Evolutionary conservation across 495 filamentous ascomycete species (phyloP), one percentile per base, ranked within the genome.

Genomic region (Penicillium lividum): DNA sequence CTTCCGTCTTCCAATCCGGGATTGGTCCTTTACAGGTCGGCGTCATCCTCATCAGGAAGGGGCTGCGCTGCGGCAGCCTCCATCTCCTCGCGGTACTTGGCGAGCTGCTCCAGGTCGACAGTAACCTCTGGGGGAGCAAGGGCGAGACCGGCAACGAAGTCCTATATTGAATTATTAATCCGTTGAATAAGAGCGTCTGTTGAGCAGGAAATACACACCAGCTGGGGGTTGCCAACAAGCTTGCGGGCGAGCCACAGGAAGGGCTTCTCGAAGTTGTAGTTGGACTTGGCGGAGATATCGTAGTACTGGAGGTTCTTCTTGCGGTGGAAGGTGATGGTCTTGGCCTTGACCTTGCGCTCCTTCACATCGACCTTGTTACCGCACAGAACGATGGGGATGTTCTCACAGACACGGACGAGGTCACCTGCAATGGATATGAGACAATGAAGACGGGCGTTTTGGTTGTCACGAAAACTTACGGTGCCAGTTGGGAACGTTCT

Each of bases 241-340:
- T 99, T 98, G 71, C 95, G 87, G 53, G 94, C 95, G 67, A 99
- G 89, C 95, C 95, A 99, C 60, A 99, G 86, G 90, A 99, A 99
- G 59, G 95, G 95, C 87, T 99, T 99, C 89, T 99, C 95, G 81
- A 99, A 99, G 88, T 99, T 99, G 83, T 99, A 99, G 82, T 99
- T 99, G 66, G 92, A 97, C 85, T 99, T 99, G 75, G 95, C 95
- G 48, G 91, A 96, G 74, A 99, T 99, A 63, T 99, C 95, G 84
- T 99, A 99, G 86, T 99, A 99, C 78, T 99, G 95, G 16, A 99
- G 86, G 81, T 98, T 98, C 89, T 99, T 99, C 87, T 99, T 99
- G 73, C 95, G 93, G 84, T 99, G 95, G 90, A 99, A 99, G 62
- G 95, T 99, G 82, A 99, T 99, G 69, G 94, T 95, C 90, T 99